Evolutionary conservation across 257 asterid genomes (phyloP), one percentile per base, ranked within the genome.

Genomic region (Solanum commersonii): DNA sequence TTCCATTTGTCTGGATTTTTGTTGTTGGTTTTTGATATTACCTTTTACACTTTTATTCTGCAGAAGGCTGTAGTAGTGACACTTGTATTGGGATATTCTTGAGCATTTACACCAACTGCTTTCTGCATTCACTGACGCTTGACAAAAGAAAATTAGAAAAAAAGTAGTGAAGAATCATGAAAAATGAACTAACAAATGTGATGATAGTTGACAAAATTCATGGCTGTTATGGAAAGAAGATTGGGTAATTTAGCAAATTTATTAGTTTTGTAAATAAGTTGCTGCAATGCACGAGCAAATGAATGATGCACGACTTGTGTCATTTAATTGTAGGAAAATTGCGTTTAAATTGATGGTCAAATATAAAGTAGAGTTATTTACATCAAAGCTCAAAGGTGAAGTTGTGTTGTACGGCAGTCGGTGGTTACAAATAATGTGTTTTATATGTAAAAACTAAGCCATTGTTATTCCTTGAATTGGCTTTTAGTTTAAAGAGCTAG

Each of bases 371-470:
- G 8, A 37, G 59, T 7, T 13, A 38, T n/a, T n/a, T 77, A 11
- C 14, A 23, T 76, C 20, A 38, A 37, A 11, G 56, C 29, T 73
- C 82, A 73, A 18, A 34, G 8, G 29, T 65, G 72, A 65, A 65
- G 5, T 25, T 65, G 33, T 12, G 72, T 65, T 65, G 72, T 33
- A n/a, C 72, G 31, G 14, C 27, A 25, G 8, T 10, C 34, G 34
- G 79, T 71, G 79, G n/a, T 33, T 71, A 14, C 49, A 35, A 73
- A 35, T 73, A 23, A 10, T 35, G 49, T 35, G 49, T 27, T 16
- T 12, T 71, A 16, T 18, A 76, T 42, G 84, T 25, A 38, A 22
- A 13, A 76, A 25, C 97, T 94, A 95, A 96, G 96, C 96, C 8
- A 2, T 16, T 15, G 3, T 77, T 14, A 25, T 78, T 78, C n/a